Evolutionary conservation across 306 rosid species (phyloP).

Genomic region (Myrica gale): DNA sequence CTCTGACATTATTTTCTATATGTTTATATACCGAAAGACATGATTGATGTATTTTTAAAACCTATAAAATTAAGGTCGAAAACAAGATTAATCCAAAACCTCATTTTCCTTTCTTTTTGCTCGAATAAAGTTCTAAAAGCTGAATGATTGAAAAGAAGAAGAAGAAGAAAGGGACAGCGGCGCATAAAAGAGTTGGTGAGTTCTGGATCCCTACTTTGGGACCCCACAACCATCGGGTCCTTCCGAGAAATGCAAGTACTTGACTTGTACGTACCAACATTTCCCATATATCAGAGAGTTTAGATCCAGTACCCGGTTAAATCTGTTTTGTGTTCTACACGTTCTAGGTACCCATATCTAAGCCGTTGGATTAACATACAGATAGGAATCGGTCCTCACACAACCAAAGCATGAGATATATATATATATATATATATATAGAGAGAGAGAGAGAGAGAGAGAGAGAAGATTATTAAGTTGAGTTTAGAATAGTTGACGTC

Average conservation of each 20-base stretch:
- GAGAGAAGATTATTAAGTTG: slow-evolving; percentile 21
- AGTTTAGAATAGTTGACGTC: slow-evolving; percentile 50
- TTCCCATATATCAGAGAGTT: not conserved
- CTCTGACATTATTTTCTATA: too few relatives aligned
- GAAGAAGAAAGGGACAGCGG: not conserved
- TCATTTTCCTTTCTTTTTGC: too few relatives aligned
- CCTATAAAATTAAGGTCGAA: too few relatives aligned
- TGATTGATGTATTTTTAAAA: too few relatives aligned
- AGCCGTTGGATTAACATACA: not conserved
- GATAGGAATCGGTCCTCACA: too few relatives aligned
- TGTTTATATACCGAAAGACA: too few relatives aligned
- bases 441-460: not conserved
- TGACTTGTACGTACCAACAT: not conserved
- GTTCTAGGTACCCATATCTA: not conserved
- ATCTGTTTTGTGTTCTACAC: not conserved
- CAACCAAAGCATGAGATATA: too few relatives aligned
- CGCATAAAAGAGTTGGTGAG: slow-evolving; percentile 4
- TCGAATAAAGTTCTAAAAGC: too few relatives aligned
- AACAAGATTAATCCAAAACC: too few relatives aligned
- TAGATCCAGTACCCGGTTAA: not conserved
- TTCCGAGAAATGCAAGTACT: slow-evolving; percentile 43
- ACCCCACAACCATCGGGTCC: slow-evolving; percentile 25
- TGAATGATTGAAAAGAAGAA: too few relatives aligned
- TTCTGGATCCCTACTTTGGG: not conserved
- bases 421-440: too few relatives aligned